Base-by-base conservation (phyloP, 495 filamentous ascomycete species). In the Venustampulla echinocandica region DNA sequence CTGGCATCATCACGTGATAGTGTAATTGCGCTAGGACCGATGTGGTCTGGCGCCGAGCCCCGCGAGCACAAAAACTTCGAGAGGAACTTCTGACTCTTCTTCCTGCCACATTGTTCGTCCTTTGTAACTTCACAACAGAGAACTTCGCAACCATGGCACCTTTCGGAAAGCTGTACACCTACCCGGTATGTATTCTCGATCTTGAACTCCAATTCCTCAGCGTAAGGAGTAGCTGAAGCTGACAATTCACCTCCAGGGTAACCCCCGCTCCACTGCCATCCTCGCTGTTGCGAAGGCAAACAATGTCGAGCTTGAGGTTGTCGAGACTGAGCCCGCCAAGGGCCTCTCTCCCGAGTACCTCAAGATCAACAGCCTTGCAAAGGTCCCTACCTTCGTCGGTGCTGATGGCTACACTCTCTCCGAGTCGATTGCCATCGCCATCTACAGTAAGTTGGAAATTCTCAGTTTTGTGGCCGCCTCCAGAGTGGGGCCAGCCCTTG, bases 101-200 rank as follows among this genome's bases (percentile, higher is more conserved):
- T 49, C 44, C 48, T 56, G n/a, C 7, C 27, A n/a, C n/a, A n/a
- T n/a, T n/a, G n/a, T 46, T 58, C 46, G 52, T 50, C 57, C 46
- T 49, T 58, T 52, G 60, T 51, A 55, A 61, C 69, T n/a, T n/a
- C n/a, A n/a, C n/a, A n/a, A n/a, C n/a, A n/a, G n/a, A n/a, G n/a
- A 85, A 72, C 65, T 93, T 90, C 85, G 69, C 82, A 46, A 54
- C 23, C 13, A 53, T 56, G 57, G 50, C 52, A 10, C 45, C 55
- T 53, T 97, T 97, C 77, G 92, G 92, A 74, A 97, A 95, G 78
- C 76, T 98, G 60, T 97, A 92, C 75, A 83, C 80, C 65, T 80
- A 77, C 65, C 61, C 75, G 67, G 92, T 95, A 81, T 66, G 87
- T 36, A 18, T 25, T 5, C 14, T 35, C n/a, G 11, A 28, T 37